Conservation (phyloP, 1,284 basidiomycete genomes). For the Ceratobasidium sp. region DNA sequence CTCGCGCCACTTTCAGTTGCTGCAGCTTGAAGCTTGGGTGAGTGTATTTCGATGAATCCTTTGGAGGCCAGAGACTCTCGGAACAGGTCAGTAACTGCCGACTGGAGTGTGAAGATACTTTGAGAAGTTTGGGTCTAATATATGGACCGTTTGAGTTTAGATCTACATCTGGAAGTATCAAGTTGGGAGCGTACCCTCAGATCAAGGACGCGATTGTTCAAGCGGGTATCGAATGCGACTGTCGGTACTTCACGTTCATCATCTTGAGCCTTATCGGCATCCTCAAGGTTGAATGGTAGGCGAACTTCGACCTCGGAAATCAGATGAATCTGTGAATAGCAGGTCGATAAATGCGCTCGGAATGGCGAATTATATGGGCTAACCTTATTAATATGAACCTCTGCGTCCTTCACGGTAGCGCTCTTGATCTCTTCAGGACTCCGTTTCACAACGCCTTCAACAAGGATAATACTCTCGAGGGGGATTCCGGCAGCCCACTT, state of each 20-base stretch:
- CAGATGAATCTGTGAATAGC: constrained; percentile 75
- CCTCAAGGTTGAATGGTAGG: constrained; percentile 93
- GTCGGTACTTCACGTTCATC: constrained; percentile 53
- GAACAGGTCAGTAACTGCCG: constrained; percentile 85
- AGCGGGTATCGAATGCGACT: constrained; percentile 89
- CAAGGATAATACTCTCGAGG: constrained; percentile 90
- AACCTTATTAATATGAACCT: constrained; percentile 86
- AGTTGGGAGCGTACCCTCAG: constrained; percentile 73
- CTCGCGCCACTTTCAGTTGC: constrained; percentile 97
- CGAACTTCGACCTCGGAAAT: constrained; percentile 77
- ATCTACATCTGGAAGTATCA: background rate
- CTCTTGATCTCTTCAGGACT: constrained; percentile 91
- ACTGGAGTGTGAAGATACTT: constrained; percentile 93
- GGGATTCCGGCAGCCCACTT: constrained; percentile 87
- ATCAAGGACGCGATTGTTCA: constrained; percentile 96
- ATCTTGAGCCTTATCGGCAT: constrained; percentile 77
- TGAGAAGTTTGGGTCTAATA: constrained; percentile 76
- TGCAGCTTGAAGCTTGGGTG: constrained; percentile 95
- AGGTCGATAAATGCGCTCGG: constrained; percentile 5
- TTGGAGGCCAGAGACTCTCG: constrained; percentile 79
- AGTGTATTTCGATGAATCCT: constrained; percentile 94
- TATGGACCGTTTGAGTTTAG: constrained; percentile 19
- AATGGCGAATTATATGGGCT: constrained; percentile 39
- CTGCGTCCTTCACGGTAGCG: constrained; percentile 86
- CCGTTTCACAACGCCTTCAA: constrained; percentile 82